Evolutionary conservation across 2,329 filamentous ascomycete species (phyloP).

Genomic region (Xylariaceae sp.): DNA sequence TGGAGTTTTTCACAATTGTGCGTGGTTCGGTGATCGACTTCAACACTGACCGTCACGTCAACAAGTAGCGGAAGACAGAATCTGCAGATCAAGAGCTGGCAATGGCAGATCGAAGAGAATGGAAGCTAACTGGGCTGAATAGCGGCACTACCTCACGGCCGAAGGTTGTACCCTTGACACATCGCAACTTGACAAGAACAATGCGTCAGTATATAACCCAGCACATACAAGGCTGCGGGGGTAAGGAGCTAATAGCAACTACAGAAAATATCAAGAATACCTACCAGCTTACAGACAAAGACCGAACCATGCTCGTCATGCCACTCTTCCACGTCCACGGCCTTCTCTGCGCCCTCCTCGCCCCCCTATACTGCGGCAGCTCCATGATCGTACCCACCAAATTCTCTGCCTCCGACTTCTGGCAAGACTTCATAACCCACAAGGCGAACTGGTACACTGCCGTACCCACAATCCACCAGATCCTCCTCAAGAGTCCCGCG

Average conservation of each 20-base stretch:
- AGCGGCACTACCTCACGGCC: slow-evolving; percentile 79
- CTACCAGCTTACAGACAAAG: slow-evolving; percentile 65
- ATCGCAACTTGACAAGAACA: slow-evolving; percentile 74
- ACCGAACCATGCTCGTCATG: slow-evolving; percentile 85
- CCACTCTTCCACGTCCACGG: slow-evolving; percentile 88
- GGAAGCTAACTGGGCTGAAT: slow-evolving; percentile 21
- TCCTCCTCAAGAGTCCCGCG: slow-evolving; percentile 69
- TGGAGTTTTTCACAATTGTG: too few species aligned
- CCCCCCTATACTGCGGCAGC: slow-evolving; percentile 69
- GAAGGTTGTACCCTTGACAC: slow-evolving; percentile 76
- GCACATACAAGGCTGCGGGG: background rate
- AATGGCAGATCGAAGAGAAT: slow-evolving; percentile 1
- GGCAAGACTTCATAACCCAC: slow-evolving; percentile 69
- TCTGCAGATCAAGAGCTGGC: too few species aligned
- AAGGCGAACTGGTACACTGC: slow-evolving; percentile 89
- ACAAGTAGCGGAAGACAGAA: too few species aligned
- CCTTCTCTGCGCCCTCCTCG: slow-evolving; percentile 77
- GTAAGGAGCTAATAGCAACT: too few species aligned
- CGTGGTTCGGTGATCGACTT: too few species aligned
- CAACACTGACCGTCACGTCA: too few species aligned
- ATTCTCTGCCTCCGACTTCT: slow-evolving; percentile 82
- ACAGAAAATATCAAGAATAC: slow-evolving; percentile 72
- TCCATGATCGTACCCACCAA: slow-evolving; percentile 74
- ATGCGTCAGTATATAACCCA: slow-evolving; percentile 54
- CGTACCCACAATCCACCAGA: slow-evolving; percentile 90